Conservation (phyloP, 208 protist species). For the Willaertia magna region DNA sequence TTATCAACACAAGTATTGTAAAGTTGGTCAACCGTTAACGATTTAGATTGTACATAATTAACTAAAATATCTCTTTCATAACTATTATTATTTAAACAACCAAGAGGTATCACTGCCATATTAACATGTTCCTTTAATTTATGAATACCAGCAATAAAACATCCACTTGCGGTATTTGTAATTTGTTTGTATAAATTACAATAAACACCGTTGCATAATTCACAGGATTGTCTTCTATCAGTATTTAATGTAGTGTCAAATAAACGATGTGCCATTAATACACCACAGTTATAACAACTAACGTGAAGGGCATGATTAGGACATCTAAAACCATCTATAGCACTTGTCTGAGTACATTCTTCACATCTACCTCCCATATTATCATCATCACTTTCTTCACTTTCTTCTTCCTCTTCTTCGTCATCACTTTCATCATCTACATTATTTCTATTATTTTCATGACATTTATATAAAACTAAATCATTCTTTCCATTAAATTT, state of each 20-base stretch:
- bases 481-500: slow-evolving; percentile 29
- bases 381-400: not conserved
- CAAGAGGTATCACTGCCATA: not conserved
- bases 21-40: not conserved
- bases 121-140: not conserved
- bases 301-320: slow-evolving; percentile 39
- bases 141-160: not conserved
- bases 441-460: not conserved
- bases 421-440: not conserved
- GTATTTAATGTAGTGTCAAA: not conserved
- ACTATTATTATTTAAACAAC: not conserved
- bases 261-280: not conserved
- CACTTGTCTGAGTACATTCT: not conserved
- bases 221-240: slow-evolving; percentile 50
- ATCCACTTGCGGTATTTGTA: not conserved
- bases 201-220: slow-evolving; percentile 50
- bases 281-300: slow-evolving; percentile 20
- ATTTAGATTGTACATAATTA: not conserved
- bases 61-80: not conserved
- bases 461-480: not conserved
- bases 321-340: slow-evolving; percentile 53
- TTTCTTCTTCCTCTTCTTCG: not conserved
- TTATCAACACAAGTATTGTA: not conserved
- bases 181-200: slow-evolving; percentile 53
- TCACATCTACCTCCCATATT: not conserved